These are phyloP conservation scores for Paraurostyla sp. DNA, from an alignment of 73 alveolate genomes.

Conservation along the genomic window DNA sequence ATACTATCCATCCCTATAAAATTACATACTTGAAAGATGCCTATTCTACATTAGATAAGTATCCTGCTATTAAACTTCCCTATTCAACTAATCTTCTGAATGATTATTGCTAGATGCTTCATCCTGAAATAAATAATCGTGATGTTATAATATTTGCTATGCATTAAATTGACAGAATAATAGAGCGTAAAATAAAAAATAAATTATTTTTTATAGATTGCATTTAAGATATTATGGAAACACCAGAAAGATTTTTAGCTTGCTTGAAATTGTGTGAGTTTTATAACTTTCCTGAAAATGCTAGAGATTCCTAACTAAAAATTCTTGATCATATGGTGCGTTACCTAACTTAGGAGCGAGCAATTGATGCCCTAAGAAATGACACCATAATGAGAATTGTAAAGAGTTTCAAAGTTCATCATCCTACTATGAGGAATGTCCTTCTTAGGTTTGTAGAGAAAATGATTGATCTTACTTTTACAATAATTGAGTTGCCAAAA, in stretches of 20 bases:
- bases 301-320: constrained; percentile 61
- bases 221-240: constrained; percentile 61
- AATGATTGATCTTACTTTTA: constrained; percentile 47
- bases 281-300: constrained; percentile 70
- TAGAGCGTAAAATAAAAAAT: constrained; percentile 35
- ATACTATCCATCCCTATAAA: constrained; percentile 67
- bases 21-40: constrained; percentile 73
- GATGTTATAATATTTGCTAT: constrained; percentile 72
- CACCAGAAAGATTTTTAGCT: constrained; percentile 57
- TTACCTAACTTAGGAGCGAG: constrained; percentile 63
- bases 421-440: constrained; percentile 47
- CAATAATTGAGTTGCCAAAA: constrained; percentile 39
- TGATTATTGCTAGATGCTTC: constrained; percentile 75
- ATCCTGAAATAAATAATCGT: constrained; percentile 70
- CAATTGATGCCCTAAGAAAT: constrained; percentile 59
- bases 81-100: constrained; percentile 65
- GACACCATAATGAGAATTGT: constrained; percentile 61
- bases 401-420: constrained; percentile 31
- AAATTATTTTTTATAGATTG: constrained; percentile 6
- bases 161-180: constrained; percentile 69
- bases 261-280: constrained; percentile 52
- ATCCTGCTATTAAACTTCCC: constrained; percentile 69
- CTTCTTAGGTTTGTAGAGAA: constrained; percentile 27
- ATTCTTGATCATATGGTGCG: constrained; percentile 40
- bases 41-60: constrained; percentile 61